These are phyloP conservation scores for Aurantiochytrium sp. DNA, from an alignment of 108 stramenopile genomes.

Conservation along the genomic window DNA sequence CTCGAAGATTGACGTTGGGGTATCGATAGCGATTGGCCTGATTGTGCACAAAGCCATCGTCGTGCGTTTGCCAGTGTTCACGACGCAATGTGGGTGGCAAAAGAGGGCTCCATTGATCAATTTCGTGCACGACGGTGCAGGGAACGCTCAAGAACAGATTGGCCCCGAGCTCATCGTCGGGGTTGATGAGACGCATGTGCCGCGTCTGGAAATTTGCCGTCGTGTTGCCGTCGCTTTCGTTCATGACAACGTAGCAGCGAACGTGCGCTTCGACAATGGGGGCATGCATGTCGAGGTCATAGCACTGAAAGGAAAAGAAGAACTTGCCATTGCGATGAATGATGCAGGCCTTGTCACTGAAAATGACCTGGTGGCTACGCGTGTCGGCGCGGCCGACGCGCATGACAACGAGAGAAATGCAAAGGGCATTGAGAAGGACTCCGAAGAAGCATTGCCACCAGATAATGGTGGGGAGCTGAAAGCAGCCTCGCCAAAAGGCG, in stretches of 20 bases:
- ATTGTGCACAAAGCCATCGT: neutral
- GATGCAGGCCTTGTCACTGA: slow-evolving; percentile 60
- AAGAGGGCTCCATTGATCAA: slow-evolving; percentile 20
- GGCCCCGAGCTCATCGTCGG: slow-evolving; percentile 27
- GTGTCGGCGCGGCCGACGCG: slow-evolving; percentile 49
- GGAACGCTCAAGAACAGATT: slow-evolving; percentile 21
- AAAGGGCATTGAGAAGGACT: slow-evolving; percentile 68
- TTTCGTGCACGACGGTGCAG: slow-evolving; percentile 25
- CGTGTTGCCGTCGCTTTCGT: neutral
- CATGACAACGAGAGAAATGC: slow-evolving; percentile 61
- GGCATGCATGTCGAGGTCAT: slow-evolving; percentile 58
- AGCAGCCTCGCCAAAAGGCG: slow-evolving; percentile 63
- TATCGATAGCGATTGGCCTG: neutral
- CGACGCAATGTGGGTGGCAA: slow-evolving; percentile 19
- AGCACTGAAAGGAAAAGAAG: slow-evolving; percentile 41
- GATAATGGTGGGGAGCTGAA: neutral
- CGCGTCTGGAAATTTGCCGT: slow-evolving; percentile 17
- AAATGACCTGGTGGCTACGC: slow-evolving; percentile 62
- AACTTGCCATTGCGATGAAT: slow-evolving; percentile 23
- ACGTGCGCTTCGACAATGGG: slow-evolving; percentile 76
- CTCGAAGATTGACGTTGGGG: neutral
- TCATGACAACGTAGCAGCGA: slow-evolving; percentile 58
- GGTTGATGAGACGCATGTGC: slow-evolving; percentile 25
- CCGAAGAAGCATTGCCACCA: slow-evolving; percentile 54
- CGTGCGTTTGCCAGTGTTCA: neutral